A percentile compares a stretch with the other conserved stretches of the same genome.
phyloP scores from a whole-genome alignment of 2,329 filamentous ascomycete genomes.

The Apiospora phragmitis region DNA sequence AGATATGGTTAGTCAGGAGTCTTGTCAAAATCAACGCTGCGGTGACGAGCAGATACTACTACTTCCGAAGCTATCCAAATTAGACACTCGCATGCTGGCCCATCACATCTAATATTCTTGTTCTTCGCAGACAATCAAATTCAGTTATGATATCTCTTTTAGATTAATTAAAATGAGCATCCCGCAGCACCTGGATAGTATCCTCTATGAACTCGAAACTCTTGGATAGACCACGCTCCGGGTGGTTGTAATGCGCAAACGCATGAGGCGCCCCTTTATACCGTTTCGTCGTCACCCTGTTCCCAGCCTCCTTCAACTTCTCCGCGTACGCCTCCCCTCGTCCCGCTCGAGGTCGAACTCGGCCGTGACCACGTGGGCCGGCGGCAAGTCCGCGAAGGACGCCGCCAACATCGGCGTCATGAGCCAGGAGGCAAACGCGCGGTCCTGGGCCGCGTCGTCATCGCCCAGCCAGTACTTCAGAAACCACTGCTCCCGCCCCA shows the following conservation, averaged over 20 bases:
- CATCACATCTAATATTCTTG: too few relatives aligned
- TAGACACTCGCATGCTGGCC: too few relatives aligned
- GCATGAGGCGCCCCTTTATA: conserved; percentile 31
- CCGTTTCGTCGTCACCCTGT: conserved; percentile 27
- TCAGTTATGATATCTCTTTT: too few relatives aligned
- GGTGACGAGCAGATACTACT: too few relatives aligned
- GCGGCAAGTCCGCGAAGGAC: conserved; percentile 27
- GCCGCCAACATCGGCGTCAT: conserved; percentile 26
- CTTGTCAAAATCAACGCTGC: too few relatives aligned
- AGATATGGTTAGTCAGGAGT: too few relatives aligned
- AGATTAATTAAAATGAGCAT: neutral
- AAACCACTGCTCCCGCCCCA: conserved; percentile 33
- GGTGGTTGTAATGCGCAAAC: conserved; percentile 32
- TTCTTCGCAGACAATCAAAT: too few relatives aligned
- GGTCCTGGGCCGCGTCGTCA: conserved; percentile 17
- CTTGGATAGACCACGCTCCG: conserved; percentile 23
- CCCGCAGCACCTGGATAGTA: conserved; percentile 13
- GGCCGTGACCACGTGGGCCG: conserved; percentile 34
- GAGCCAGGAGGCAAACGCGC: conserved; percentile 11
- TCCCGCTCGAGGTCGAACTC: conserved; percentile 37
- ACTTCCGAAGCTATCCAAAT: too few relatives aligned
- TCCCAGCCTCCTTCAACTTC: conserved; percentile 24
- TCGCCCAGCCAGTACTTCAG: conserved; percentile 31
- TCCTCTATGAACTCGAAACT: conserved; percentile 31
- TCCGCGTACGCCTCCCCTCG: conserved; percentile 30